Conservation (phyloP, 2,329 filamentous ascomycete genomes). For the Huntiella omanensis region DNA sequence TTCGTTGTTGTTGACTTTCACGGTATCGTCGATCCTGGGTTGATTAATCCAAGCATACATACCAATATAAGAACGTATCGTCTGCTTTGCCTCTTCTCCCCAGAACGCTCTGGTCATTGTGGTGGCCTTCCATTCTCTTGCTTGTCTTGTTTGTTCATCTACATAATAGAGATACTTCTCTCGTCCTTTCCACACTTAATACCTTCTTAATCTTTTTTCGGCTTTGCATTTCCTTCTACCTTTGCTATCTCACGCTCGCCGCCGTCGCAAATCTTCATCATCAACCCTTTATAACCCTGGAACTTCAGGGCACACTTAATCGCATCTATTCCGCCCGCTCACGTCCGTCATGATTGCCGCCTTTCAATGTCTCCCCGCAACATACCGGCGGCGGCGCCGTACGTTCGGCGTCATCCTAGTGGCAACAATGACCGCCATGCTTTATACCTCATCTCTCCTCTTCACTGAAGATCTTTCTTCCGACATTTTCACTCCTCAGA, state of each 20-base stretch:
- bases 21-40: not conserved
- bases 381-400: conserved; percentile 9
- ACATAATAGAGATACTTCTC: not conserved
- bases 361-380: conserved; percentile 1
- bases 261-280: not conserved
- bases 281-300: not conserved
- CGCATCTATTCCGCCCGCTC: not conserved
- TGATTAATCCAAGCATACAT: not conserved
- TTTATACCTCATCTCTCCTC: conserved; percentile 11
- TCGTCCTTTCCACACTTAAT: not conserved
- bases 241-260: too few relatives aligned
- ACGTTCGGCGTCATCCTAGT: conserved; percentile 6
- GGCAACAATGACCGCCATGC: conserved; percentile 7
- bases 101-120: not conserved
- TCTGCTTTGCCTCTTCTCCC: not conserved
- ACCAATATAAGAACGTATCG: not conserved
- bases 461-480: conserved; percentile 5
- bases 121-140: not conserved
- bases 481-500: conserved; percentile 6
- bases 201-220: too few relatives aligned
- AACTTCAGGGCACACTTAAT: not conserved
- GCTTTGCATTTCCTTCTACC: too few relatives aligned
- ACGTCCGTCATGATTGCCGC: conserved; percentile 3
- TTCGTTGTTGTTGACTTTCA: not conserved
- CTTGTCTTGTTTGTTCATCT: not conserved